Conservation (phyloP, 805 yeast species). For the Candida incommunis region DNA sequence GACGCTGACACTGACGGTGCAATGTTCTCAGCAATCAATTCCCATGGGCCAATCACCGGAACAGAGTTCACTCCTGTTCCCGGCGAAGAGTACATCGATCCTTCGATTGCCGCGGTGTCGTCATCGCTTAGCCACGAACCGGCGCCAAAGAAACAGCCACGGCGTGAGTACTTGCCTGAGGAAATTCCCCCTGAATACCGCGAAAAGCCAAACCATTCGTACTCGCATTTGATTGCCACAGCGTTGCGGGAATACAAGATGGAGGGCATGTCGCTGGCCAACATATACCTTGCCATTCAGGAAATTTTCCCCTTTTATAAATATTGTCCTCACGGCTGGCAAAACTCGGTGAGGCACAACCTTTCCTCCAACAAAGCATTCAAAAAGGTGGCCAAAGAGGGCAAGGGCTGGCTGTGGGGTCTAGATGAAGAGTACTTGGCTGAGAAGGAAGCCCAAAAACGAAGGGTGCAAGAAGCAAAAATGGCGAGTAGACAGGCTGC, state of each 20-base stretch:
- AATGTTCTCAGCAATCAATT: background rate
- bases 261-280: conserved; percentile 69
- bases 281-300: conserved; percentile 75
- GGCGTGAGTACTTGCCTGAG: conserved; percentile 51
- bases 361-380: conserved; percentile 77
- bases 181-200: conserved; percentile 84
- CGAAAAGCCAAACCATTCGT: conserved; percentile 69
- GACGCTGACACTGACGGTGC: conserved; percentile 5
- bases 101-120: background rate
- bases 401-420: conserved; percentile 94
- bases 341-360: conserved; percentile 82
- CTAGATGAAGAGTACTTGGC: conserved; percentile 73
- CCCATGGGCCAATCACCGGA: background rate
- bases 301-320: conserved; percentile 82
- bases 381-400: conserved; percentile 65
- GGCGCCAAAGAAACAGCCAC: conserved; percentile 31
- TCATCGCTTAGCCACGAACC: conserved; percentile 3
- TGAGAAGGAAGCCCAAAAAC: conserved; percentile 62
- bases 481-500: conserved; percentile 10
- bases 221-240: conserved; percentile 66
- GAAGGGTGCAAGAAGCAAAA: conserved; percentile 27
- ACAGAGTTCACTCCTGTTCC: background rate
- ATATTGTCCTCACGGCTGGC: conserved; percentile 98
- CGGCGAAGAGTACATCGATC: background rate
- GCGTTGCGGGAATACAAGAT: conserved; percentile 58